phyloP scores from a whole-genome alignment of 768 basidiomycete species.

The Trametes gibbosa region DNA sequence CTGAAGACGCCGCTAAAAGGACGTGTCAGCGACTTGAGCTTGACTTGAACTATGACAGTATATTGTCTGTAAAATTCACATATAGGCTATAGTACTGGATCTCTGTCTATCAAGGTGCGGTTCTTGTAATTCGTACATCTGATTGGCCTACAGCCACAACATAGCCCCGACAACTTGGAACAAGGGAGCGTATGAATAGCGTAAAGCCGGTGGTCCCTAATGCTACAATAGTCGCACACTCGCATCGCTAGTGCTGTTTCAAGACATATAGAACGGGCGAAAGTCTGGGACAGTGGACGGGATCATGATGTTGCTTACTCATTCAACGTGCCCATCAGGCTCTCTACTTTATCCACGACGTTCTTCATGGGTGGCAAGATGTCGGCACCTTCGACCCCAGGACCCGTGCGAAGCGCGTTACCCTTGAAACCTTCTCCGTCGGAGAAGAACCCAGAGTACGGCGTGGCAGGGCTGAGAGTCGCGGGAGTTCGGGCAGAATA shows the following conservation, averaged over 20 bases:
- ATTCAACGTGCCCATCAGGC: neutral
- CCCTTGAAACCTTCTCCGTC: conserved; percentile 26
- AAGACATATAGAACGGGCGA: neutral
- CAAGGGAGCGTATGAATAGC: no score
- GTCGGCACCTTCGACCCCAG: neutral
- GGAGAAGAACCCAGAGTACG: conserved; percentile 29
- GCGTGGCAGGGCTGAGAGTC: conserved; percentile 30
- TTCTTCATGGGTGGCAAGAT: neutral
- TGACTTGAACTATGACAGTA: no score
- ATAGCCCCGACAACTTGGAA: no score
- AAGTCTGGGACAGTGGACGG: neutral
- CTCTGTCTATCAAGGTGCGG: no score
- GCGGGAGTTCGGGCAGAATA: conserved; percentile 31
- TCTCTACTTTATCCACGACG: neutral
- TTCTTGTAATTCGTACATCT: no score
- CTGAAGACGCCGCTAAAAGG: no score
- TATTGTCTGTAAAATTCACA: no score
- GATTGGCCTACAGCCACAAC: no score
- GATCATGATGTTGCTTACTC: neutral
- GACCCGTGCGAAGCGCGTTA: neutral
- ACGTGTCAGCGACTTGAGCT: no score
- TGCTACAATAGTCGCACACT: neutral
- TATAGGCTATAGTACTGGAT: no score
- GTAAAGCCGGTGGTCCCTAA: neutral
- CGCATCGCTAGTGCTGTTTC: neutral